phyloP scores from a whole-genome alignment of 805 yeast genomes.

The Brettanomyces bruxellensis region DNA sequence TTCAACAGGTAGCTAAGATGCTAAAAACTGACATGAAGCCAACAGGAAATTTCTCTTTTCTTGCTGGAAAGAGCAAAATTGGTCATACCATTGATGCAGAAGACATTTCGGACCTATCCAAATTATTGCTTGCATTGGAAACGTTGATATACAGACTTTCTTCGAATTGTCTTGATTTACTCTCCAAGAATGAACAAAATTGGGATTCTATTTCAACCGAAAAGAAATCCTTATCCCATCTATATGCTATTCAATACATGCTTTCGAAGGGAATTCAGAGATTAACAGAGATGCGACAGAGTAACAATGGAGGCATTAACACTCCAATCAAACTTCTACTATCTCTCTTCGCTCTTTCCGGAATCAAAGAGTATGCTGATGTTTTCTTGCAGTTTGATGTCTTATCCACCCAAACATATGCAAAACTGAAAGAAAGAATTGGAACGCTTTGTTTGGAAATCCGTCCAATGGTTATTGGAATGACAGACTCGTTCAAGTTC shows the following conservation, averaged over 20 bases:
- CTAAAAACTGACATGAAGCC: conserved; percentile 34
- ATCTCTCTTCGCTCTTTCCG: conserved; percentile 53
- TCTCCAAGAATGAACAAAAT: conserved; percentile 27
- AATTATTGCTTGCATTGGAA: conserved; percentile 31
- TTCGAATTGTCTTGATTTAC: conserved; percentile 21
- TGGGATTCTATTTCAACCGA: conserved; percentile 40
- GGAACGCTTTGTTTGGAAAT: conserved; percentile 38
- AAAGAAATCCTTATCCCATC: conserved; percentile 38
- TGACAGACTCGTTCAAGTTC: conserved; percentile 78
- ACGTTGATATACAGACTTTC: conserved; percentile 32
- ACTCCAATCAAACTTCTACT: conserved; percentile 46
- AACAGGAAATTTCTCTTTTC: conserved; percentile 38
- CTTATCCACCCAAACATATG: conserved; percentile 40
- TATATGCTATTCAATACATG: conserved; percentile 42
- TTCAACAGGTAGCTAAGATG: conserved; percentile 35
- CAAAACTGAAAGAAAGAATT: conserved; percentile 30
- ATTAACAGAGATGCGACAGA: conserved; percentile 13
- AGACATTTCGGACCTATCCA: conserved; percentile 22
- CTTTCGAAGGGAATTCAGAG: conserved; percentile 31
- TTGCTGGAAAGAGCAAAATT: conserved; percentile 11
- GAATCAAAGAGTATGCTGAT: conserved; percentile 64
- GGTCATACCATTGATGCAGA: conserved; percentile 26
- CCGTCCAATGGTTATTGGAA: conserved; percentile 63
- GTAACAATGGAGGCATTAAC: conserved; percentile 30
- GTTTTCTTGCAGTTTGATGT: conserved; percentile 59